These are phyloP conservation scores for Hirsutella rhossiliensis DNA, from an alignment of 2,329 filamentous ascomycete species.

Conservation along the genomic window DNA sequence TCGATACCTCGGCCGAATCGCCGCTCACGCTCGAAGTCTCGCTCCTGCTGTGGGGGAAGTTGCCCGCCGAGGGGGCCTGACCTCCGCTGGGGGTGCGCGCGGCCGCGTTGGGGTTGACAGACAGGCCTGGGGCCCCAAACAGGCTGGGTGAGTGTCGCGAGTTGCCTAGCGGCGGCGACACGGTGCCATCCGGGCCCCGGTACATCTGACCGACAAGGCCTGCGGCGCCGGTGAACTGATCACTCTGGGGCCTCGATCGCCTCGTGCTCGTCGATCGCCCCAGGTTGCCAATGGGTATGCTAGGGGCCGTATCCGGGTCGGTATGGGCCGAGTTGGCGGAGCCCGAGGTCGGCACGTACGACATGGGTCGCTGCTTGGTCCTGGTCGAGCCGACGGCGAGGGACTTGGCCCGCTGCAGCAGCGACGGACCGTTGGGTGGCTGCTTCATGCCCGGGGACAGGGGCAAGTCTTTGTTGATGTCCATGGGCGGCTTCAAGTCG, in stretches of 20 bases:
- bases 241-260: slow-evolving; percentile 46
- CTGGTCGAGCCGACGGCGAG: slow-evolving; percentile 38
- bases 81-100: slow-evolving; percentile 39
- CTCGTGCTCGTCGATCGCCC: slow-evolving; percentile 42
- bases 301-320: slow-evolving; percentile 63
- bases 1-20: slow-evolving; percentile 45
- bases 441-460: slow-evolving; percentile 40
- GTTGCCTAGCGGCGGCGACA: slow-evolving; percentile 46
- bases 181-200: slow-evolving; percentile 54
- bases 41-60: slow-evolving; percentile 62
- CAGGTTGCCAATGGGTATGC: slow-evolving; percentile 55
- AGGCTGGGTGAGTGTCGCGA: slow-evolving; percentile 52
- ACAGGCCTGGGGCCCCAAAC: slow-evolving; percentile 39
- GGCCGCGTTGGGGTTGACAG: slow-evolving; percentile 37
- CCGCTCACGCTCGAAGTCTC: slow-evolving; percentile 54
- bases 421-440: slow-evolving; percentile 28
- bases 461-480: slow-evolving; percentile 76
- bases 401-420: slow-evolving; percentile 50
- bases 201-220: slow-evolving; percentile 85
- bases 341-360: slow-evolving; percentile 34
- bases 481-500: slow-evolving; percentile 29
- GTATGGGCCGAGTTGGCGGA: slow-evolving; percentile 31
- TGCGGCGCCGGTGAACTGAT: slow-evolving; percentile 52
- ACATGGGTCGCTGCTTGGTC: slow-evolving; percentile 42
- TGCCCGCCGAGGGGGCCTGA: slow-evolving; percentile 37